Evolutionary conservation across 2,329 filamentous ascomycete species (phyloP).

Genomic region (Macrophomina tecta): DNA sequence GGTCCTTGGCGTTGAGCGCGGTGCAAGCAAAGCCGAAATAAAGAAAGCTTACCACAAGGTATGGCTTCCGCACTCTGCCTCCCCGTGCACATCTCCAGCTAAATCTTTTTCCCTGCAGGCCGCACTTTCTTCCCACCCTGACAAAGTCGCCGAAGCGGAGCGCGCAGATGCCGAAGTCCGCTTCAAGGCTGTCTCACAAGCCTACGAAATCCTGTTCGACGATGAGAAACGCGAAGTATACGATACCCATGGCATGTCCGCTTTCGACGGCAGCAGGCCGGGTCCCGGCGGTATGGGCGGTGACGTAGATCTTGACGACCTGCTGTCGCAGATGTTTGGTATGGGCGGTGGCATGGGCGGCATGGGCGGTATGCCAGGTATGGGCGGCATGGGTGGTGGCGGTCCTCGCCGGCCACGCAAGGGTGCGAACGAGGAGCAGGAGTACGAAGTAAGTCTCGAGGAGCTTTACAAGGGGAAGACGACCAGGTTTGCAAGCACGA

Average conservation of each 20-base stretch:
- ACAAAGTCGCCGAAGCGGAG: constrained; percentile 89
- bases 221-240: constrained; percentile 92
- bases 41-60: constrained; percentile 98
- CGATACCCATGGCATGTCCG: constrained; percentile 93
- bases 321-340: constrained; percentile 88
- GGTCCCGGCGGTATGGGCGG: constrained; percentile 67
- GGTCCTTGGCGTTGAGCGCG: constrained; percentile 76
- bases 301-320: constrained; percentile 88
- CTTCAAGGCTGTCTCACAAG: constrained; percentile 92
- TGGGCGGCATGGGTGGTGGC: constrained; percentile 58
- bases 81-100: neutral
- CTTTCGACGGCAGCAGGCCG: constrained; percentile 79
- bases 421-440: constrained; percentile 84
- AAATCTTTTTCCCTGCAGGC: constrained; percentile 60
- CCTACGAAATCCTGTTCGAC: constrained; percentile 97
- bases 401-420: constrained; percentile 63
- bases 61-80: constrained; percentile 31
- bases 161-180: constrained; percentile 84
- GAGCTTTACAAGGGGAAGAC: constrained; percentile 99
- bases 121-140: constrained; percentile 86
- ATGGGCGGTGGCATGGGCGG: constrained; percentile 63
- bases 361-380: constrained; percentile 63
- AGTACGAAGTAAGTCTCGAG: constrained; percentile 89
- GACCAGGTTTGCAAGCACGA: constrained; percentile 93
- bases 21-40: constrained; percentile 78